These are phyloP conservation scores for Circinella umbellata DNA, from an alignment of 371 early-diverging fungal species.

Conservation along the genomic window DNA sequence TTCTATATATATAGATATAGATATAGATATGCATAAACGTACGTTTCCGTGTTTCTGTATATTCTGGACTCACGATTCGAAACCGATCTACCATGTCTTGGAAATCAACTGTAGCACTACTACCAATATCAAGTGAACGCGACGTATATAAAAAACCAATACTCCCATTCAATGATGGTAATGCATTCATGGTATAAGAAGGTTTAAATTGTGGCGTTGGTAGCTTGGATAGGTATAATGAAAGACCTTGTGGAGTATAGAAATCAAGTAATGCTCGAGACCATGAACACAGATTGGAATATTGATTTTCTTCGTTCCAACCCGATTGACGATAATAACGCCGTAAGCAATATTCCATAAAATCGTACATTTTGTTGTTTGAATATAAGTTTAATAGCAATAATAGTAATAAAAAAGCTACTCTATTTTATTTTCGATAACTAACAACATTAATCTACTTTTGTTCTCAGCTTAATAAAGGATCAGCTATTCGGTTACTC, in stretches of 20 bases:
- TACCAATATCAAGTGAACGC: constrained; percentile 63
- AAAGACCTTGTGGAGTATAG: constrained; percentile 73
- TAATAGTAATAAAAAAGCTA: too few species aligned
- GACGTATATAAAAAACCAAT: constrained; percentile 86
- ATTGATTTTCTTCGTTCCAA: constrained; percentile 83
- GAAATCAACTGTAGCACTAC: constrained; percentile 63
- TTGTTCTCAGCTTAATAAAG: too few species aligned
- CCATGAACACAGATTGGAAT: constrained; percentile 76
- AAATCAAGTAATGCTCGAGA: constrained; percentile 81
- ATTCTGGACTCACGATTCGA: constrained; percentile 39
- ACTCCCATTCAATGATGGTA: constrained; percentile 73
- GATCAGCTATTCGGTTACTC: too few species aligned
- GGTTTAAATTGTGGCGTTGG: constrained; percentile 79
- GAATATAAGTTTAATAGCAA: too few species aligned
- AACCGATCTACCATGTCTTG: constrained; percentile 66
- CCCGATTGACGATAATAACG: constrained; percentile 76
- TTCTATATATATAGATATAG: not conserved
- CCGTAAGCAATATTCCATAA: constrained; percentile 82
- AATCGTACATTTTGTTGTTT: constrained; percentile 67
- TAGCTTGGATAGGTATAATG: constrained; percentile 73
- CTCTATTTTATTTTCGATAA: too few species aligned
- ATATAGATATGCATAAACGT: not conserved
- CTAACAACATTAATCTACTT: too few species aligned
- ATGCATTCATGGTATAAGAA: constrained; percentile 74
- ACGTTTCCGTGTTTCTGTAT: constrained; percentile 15